Conservation (phyloP, 169 alveolate genomes). For the Plasmodium gallinaceum region DNA sequence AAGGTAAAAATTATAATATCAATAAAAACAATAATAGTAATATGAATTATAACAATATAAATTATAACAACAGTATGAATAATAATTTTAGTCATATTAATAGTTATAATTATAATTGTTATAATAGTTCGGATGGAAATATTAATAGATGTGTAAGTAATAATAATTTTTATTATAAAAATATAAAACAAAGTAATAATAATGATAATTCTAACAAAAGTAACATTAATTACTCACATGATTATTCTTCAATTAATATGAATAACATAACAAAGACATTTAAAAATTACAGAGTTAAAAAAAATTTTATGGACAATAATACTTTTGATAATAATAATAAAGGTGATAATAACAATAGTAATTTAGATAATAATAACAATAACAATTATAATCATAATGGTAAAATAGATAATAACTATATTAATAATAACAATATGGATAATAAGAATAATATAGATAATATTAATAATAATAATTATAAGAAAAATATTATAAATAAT, state of each 20-base stretch:
- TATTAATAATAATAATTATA: not conserved
- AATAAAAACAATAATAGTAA: not conserved
- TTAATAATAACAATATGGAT: constrained; percentile 6
- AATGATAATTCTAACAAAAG: constrained; percentile 4
- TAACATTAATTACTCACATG: constrained; percentile 10
- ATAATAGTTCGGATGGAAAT: not conserved
- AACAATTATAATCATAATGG: not conserved
- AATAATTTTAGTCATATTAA: not conserved
- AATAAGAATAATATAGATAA: not conserved
- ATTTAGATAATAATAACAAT: constrained; percentile 2
- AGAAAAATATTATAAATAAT: not conserved
- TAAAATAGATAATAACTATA: not conserved
- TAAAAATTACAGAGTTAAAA: constrained; percentile 36
- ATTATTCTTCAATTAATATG: constrained; percentile 1
- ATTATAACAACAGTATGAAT: not conserved
- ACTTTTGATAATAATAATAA: not conserved
- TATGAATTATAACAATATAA: not conserved
- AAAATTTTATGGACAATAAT: constrained; percentile 1
- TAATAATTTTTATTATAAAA: not conserved
- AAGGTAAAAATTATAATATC: not conserved
- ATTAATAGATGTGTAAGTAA: constrained; percentile 11
- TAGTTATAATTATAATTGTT: constrained; percentile 4
- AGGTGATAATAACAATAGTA: constrained; percentile 2
- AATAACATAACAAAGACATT: constrained; percentile 18
- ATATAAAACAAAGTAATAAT: constrained; percentile 26